These are phyloP conservation scores for Paecilomyces niveus DNA, from an alignment of 2,329 filamentous ascomycete species.

Conservation along the genomic window DNA sequence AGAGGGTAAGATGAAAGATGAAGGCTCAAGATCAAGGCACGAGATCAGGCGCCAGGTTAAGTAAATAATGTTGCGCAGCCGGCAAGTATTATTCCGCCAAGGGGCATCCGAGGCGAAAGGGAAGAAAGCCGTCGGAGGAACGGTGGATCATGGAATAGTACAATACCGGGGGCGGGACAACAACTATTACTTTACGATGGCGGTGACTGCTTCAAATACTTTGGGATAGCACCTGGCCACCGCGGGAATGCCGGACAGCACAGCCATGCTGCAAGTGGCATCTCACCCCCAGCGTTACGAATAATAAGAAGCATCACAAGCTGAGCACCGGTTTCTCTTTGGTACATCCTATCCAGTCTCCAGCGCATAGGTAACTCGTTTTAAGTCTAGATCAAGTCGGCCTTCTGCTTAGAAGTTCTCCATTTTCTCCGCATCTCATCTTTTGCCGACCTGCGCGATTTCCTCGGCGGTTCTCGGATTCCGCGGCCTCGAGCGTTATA, in stretches of 20 bases:
- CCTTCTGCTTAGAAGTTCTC: neutral
- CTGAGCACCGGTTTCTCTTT: neutral
- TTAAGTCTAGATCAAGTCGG: neutral
- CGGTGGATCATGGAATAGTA: constrained; percentile 16
- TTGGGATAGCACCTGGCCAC: neutral
- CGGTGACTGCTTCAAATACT: neutral
- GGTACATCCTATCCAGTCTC: neutral
- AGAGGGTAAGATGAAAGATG: neutral
- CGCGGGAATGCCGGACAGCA: neutral
- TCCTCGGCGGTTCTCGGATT: neutral
- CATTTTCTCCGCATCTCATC: neutral
- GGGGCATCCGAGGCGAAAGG: neutral
- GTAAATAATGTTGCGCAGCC: neutral
- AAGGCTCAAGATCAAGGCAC: neutral
- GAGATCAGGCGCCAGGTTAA: neutral
- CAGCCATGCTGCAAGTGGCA: neutral
- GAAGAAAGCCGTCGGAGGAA: constrained; percentile 7
- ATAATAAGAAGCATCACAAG: neutral
- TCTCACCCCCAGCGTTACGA: neutral
- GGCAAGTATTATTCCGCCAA: neutral
- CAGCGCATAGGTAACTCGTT: neutral
- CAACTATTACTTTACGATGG: neutral
- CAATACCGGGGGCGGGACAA: constrained; percentile 8
- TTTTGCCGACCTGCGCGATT: neutral
- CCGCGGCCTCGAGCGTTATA: neutral